These are phyloP conservation scores for Trichoderma parareesei DNA, from an alignment of 495 filamentous ascomycete genomes.

Conservation along the genomic window DNA sequence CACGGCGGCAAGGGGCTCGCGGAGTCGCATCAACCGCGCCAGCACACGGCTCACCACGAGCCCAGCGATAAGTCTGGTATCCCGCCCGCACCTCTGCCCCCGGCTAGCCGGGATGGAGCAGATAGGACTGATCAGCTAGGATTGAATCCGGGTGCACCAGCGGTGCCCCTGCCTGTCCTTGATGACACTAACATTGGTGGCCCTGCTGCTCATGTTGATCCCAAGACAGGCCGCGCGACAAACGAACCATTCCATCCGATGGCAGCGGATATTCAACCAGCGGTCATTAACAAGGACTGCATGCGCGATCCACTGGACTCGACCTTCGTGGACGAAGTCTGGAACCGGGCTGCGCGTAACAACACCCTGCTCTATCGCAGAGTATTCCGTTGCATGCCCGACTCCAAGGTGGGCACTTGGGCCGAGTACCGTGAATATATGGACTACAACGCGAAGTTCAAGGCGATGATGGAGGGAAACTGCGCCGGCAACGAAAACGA, in stretches of 20 bases:
- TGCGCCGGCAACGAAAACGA: slow-evolving; percentile 16
- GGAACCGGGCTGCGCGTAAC: slow-evolving; percentile 82
- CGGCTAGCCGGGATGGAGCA: not conserved
- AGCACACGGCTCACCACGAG: not conserved
- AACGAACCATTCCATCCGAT: slow-evolving; percentile 43
- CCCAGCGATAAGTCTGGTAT: not conserved
- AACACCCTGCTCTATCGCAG: slow-evolving; percentile 88
- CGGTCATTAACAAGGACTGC: slow-evolving; percentile 45
- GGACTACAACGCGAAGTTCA: slow-evolving; percentile 71
- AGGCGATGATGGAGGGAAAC: slow-evolving; percentile 47
- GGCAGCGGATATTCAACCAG: slow-evolving; percentile 56
- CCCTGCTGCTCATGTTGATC: slow-evolving; percentile 42
- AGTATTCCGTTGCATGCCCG: slow-evolving; percentile 95
- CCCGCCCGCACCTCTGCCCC: not conserved
- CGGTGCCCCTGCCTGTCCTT: slow-evolving; percentile 54
- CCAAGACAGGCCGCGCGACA: slow-evolving; percentile 25
- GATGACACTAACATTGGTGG: slow-evolving; percentile 80
- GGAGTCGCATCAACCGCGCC: slow-evolving; percentile 17
- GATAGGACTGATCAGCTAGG: slow-evolving; percentile 44
- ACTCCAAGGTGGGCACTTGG: slow-evolving; percentile 90
- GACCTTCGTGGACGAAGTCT: slow-evolving; percentile 76
- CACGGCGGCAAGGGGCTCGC: slow-evolving; percentile 49
- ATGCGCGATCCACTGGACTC: slow-evolving; percentile 75
- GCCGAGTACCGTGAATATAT: slow-evolving; percentile 85
- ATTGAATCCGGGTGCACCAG: slow-evolving; percentile 51